Evolutionary conservation across 2,329 filamentous ascomycete genomes (phyloP), one percentile per base, ranked within the genome.

Genomic region (Coniochaeta sp.): DNA sequence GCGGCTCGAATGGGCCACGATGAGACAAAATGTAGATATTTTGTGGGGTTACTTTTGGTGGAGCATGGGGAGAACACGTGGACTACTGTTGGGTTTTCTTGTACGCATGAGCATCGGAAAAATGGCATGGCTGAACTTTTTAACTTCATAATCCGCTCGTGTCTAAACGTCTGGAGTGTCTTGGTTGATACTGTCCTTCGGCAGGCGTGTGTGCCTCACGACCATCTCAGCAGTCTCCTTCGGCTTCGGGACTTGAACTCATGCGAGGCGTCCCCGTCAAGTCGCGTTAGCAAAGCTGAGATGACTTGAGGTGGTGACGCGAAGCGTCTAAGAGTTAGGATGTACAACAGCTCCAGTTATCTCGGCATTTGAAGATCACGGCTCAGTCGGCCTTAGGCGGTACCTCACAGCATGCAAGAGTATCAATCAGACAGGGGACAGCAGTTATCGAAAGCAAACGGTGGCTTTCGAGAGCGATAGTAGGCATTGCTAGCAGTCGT

Each of bases 1-100:
- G 26, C 24, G 47, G 47, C 47, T 52, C 47, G n/a, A n/a, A 28
- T 31, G 47, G 47, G 44, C n/a, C 22, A 52, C 47, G 6, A 28
- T 47, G 54, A 57, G 54, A 38, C 28, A 57, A 57, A 57, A 22
- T 57, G 54, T 57, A 57, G 31, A 57, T 57, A 57, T 57, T 38
- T 38, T 34, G 28, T 57, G 54, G 54, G 54, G 14, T 57, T 36
- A 34, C 31, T 9, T 34, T 34, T 52, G 47, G 47, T 12, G 47
- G 47, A 28, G 47, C 47, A 52, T 52, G 47, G 47, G 22, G 24
- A 52, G 47, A n/a, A 52, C 47, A 52, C 47, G 47, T 52, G 47
- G 47, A 52, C 8, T 52, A 52, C 47, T 52, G 47, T 52, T 22
- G 47, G 47, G 47, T 52, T 52, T 52, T 43, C n/a, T 31, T 52